These are phyloP conservation scores for Fragilaria crotonensis DNA, from an alignment of 108 stramenopile genomes.

Conservation along the genomic window DNA sequence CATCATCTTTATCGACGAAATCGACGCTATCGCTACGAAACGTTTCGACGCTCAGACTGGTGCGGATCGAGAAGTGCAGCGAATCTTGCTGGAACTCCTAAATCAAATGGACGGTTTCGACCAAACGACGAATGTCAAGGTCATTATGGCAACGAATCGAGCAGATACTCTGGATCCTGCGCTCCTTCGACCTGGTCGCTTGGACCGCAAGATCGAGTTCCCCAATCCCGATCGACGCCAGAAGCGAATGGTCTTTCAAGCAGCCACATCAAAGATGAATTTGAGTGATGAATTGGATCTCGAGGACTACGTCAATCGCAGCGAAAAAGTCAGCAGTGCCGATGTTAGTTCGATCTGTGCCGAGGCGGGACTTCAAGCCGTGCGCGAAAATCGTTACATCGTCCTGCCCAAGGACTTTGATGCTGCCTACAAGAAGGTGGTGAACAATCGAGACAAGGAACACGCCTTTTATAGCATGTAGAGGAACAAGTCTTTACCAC, in stretches of 20 bases:
- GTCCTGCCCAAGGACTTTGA: constrained; percentile 98
- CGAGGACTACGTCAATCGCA: constrained; percentile 98
- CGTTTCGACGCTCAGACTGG: constrained; percentile 99
- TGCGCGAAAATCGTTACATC: constrained; percentile 98
- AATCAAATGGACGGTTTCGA: constrained; percentile 99
- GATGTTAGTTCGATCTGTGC: constrained; percentile 95
- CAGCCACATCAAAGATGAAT: constrained; percentile 98
- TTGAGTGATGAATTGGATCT: constrained; percentile 93
- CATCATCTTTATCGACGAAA: constrained; percentile 96
- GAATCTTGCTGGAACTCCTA: constrained; percentile 95
- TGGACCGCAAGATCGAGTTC: constrained; percentile 99
- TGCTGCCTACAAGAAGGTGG: constrained; percentile 97
- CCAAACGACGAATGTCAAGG: constrained; percentile 98
- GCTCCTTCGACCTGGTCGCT: constrained; percentile 93
- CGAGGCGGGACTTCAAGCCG: constrained; percentile 98
- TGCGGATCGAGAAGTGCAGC: constrained; percentile 99
- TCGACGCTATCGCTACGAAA: constrained; percentile 99
- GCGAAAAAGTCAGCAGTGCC: constrained; percentile 94
- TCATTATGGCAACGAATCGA: constrained; percentile 99
- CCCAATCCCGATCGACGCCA: constrained; percentile 97
- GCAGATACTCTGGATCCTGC: constrained; percentile 99
- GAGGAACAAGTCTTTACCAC: constrained; percentile 1
- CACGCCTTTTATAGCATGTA: constrained; percentile 91
- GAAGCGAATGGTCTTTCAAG: constrained; percentile 99
- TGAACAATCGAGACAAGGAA: constrained; percentile 96